Evolutionary conservation across 2,329 filamentous ascomycete genomes (phyloP).

Genomic region (Annulohypoxylon truncatum): DNA sequence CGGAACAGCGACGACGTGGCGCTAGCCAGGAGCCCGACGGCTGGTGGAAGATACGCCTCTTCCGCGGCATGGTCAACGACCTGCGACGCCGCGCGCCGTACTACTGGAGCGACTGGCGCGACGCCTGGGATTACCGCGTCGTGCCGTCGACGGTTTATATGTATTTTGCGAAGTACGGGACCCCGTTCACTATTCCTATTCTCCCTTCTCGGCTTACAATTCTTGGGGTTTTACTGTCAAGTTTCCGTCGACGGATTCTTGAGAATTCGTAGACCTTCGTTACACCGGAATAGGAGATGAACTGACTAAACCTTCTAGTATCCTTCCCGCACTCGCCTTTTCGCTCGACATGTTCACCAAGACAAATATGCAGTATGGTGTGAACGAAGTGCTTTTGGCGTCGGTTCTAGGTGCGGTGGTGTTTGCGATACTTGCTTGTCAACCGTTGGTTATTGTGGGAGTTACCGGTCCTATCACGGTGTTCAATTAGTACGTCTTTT

Average conservation of each 20-base stretch:
- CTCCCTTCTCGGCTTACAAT: neutral
- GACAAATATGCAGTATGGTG: constrained; percentile 84
- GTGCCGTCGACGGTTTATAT: constrained; percentile 90
- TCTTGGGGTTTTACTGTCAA: too few relatives aligned
- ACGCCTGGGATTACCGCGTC: constrained; percentile 92
- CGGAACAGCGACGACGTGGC: neutral
- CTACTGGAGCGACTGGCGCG: constrained; percentile 84
- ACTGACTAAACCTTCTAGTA: constrained; percentile 62
- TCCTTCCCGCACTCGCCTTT: constrained; percentile 87
- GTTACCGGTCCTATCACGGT: constrained; percentile 93
- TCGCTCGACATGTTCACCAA: constrained; percentile 94
- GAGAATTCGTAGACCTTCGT: neutral
- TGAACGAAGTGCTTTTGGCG: constrained; percentile 89
- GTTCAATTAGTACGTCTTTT: constrained; percentile 78
- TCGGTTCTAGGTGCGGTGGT: constrained; percentile 86
- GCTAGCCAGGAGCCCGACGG: constrained; percentile 14
- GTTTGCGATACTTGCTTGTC: constrained; percentile 81
- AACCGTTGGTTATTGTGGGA: constrained; percentile 90
- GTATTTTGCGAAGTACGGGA: constrained; percentile 90
- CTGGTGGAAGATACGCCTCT: constrained; percentile 82
- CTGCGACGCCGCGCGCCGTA: constrained; percentile 78
- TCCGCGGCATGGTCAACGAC: constrained; percentile 84
- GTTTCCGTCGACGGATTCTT: neutral
- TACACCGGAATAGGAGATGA: neutral
- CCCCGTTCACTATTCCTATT: neutral